Conservation (phyloP, 2,329 filamentous ascomycete species). For the Gnomoniopsis smithogilvyi region DNA sequence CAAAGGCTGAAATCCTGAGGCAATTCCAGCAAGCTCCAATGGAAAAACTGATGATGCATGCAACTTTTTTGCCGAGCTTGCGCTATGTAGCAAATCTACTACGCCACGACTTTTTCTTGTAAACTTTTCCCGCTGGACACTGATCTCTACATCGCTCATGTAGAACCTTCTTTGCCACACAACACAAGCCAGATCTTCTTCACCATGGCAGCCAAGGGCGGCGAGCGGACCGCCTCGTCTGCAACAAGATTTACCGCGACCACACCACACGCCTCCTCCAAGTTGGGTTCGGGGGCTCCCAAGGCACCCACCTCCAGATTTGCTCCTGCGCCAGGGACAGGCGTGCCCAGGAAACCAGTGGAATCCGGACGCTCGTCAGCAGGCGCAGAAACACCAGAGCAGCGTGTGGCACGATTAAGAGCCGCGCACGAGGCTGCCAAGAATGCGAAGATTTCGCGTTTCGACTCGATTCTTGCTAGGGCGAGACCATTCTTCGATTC, state of each 20-base stretch:
- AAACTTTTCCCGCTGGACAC: background rate
- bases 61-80: background rate
- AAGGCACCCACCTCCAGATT: conserved; percentile 10
- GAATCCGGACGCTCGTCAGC: conserved; percentile 7
- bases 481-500: conserved; percentile 52
- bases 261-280: conserved; percentile 67
- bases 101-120: background rate
- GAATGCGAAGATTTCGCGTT: conserved; percentile 51
- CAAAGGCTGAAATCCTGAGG: background rate
- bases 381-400: conserved; percentile 59
- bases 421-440: conserved; percentile 66
- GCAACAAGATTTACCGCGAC: conserved; percentile 76
- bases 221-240: conserved; percentile 65
- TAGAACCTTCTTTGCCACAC: background rate
- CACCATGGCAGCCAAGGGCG: conserved; percentile 15
- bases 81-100: background rate
- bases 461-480: conserved; percentile 47
- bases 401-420: conserved; percentile 66
- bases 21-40: background rate
- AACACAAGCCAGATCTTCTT: no score
- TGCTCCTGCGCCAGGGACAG: conserved; percentile 19
- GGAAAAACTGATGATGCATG: conserved; percentile 13
- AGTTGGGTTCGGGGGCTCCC: conserved; percentile 39
- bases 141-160: background rate
- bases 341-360: conserved; percentile 7